Evolutionary conservation across 108 stramenopile genomes (phyloP), one percentile per base, ranked within the genome.

Genomic region (Skeletonema grethae): DNA sequence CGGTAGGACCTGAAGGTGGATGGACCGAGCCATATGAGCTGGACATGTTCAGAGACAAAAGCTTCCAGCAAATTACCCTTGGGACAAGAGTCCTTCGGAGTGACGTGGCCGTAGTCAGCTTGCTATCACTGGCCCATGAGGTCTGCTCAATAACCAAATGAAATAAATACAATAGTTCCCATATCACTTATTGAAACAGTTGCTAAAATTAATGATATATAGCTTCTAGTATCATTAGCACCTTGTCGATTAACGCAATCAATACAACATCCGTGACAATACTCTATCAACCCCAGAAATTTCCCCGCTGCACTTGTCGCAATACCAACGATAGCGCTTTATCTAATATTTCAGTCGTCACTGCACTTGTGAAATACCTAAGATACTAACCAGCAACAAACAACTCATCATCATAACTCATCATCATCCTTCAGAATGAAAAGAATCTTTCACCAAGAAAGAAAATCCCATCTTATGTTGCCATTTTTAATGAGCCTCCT

Each of bases 1-100:
- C 93, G 9, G 89, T 94, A 4, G 92, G 73, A 8, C 97, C 97
- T 0, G 97, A 98, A 75, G 96, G 97, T 18, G 97, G 97, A 1
- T 98, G 96, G 96, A 86, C 80, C 12, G 96, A 96, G 62, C 92
- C 92, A 0, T 57, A 86, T 50, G 96, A 98, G 77, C 66, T 97
- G 43, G 90, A 91, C 18, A 59, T 80, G 64, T 90, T 97, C 60
- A 29, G 59, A 20, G 41, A 71, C 13, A 59, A 64, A 13, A 95
- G 91, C 3, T 97, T 97, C 70, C 87, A 94, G 70, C 87, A 94
- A 77, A 63, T 91, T 10, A 90, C 89, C 7, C 67, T 95, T 24
- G 95, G 95, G 56, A 73, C 79, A 57, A 62, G 97, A 32, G 90
- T 89, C 32, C 74, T 97, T 7, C 88, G 97, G 32, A 93, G 90